phyloP scores from a whole-genome alignment of 208 protist genomes.

The Novymonas esmeraldas region DNA sequence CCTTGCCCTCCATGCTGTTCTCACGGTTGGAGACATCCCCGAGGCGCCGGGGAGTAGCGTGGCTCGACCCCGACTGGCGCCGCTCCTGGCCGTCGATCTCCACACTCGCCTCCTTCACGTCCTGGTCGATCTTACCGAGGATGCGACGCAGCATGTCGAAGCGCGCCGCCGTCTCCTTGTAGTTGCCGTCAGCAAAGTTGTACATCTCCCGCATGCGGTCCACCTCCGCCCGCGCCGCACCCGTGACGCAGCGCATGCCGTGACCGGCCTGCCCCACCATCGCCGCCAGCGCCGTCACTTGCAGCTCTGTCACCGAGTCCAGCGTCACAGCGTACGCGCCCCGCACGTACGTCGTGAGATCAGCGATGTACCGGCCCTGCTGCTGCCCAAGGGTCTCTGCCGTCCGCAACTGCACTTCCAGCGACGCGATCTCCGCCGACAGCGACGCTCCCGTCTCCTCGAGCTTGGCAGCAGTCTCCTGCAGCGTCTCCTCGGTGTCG shows the following conservation, averaged over 20 bases:
- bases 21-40: constrained; percentile 34
- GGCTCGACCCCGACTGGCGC: background rate
- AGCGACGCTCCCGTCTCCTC: constrained; percentile 30
- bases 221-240: constrained; percentile 27
- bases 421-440: constrained; percentile 20
- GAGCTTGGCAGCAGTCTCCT: constrained; percentile 37
- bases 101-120: constrained; percentile 48
- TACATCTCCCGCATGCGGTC: constrained; percentile 38
- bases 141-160: constrained; percentile 42
- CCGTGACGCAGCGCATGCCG: constrained; percentile 22
- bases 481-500: constrained; percentile 34
- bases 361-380: constrained; percentile 25
- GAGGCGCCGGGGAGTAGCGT: constrained; percentile 2
- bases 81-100: constrained; percentile 31
- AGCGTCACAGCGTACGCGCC: constrained; percentile 24
- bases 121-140: constrained; percentile 54
- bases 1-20: constrained; percentile 10
- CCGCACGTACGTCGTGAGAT: constrained; percentile 23
- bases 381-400: constrained; percentile 6
- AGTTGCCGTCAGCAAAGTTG: constrained; percentile 37
- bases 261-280: constrained; percentile 18
- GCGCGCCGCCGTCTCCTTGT: constrained; percentile 35
- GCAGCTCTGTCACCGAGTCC: constrained; percentile 40
- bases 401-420: constrained; percentile 24
- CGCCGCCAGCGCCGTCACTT: constrained; percentile 33